A percentile compares a stretch with the other conserved stretches of the same genome.
Evolutionary conservation across 768 basidiomycete species (phyloP).

Genomic region (Rubroboletus pulcherrimus): DNA sequence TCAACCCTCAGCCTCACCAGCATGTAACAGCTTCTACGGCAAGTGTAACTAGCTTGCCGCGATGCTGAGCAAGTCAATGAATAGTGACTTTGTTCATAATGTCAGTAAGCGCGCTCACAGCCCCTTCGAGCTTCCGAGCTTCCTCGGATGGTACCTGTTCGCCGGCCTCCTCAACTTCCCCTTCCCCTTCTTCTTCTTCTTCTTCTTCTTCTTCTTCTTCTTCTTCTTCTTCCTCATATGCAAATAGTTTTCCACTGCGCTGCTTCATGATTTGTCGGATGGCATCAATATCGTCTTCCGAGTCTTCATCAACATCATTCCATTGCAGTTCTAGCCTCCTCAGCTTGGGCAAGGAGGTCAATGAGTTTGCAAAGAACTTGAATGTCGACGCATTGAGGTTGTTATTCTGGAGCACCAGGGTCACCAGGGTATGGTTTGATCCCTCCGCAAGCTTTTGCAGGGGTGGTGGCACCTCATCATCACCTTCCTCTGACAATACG

Average conservation of each 20-base stretch:
- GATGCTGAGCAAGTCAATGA: constrained; percentile 21
- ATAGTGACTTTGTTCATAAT: constrained; percentile 64
- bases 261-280: constrained; percentile 53
- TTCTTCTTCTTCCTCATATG: constrained; percentile 78
- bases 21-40: not conserved
- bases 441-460: constrained; percentile 61
- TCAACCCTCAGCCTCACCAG: not conserved
- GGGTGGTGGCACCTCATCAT: constrained; percentile 73
- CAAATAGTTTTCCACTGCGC: constrained; percentile 63
- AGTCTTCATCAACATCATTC: constrained; percentile 82
- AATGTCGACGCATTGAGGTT: constrained; percentile 76
- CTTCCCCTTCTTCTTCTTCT: constrained; percentile 33
- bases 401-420: constrained; percentile 86
- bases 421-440: constrained; percentile 68
- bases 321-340: constrained; percentile 81
- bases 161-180: constrained; percentile 21
- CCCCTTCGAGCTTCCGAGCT: constrained; percentile 30
- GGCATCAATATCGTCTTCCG: constrained; percentile 50
- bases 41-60: not conserved
- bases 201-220: constrained; percentile 61
- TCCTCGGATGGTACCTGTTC: constrained; percentile 22
- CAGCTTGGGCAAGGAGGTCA: constrained; percentile 58
- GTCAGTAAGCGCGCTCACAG: constrained; percentile 59
- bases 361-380: constrained; percentile 59
- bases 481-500: constrained; percentile 64